A percentile compares a stretch with the other conserved stretches of the same genome.
phyloP scores from a whole-genome alignment of 345 rosid genomes.

The Trapa incisa region DNA sequence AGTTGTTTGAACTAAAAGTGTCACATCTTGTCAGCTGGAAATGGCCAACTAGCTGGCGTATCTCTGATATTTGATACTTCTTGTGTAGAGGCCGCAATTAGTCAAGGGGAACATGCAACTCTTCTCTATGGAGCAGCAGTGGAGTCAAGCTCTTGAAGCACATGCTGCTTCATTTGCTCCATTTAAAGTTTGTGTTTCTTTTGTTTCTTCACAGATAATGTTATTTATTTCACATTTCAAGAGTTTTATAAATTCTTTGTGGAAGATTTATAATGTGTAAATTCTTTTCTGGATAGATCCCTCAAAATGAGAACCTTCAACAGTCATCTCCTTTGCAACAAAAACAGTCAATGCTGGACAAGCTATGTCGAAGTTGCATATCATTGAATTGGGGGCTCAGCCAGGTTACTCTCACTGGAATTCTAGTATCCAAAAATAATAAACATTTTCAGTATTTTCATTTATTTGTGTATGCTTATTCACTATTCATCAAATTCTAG shows the following conservation, averaged over 20 bases:
- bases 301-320: conserved; percentile 96
- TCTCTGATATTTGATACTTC: neutral
- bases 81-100: conserved; percentile 65
- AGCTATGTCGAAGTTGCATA: conserved; percentile 82
- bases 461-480: no score
- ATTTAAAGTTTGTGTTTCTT: conserved; percentile 45
- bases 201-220: neutral
- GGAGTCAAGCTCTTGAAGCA: conserved; percentile 97
- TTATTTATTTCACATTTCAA: neutral
- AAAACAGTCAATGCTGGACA: conserved; percentile 88
- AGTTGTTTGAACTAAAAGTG: neutral
- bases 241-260: neutral
- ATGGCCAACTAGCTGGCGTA: neutral
- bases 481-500: neutral
- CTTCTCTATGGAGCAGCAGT: conserved; percentile 91
- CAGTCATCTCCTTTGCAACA: conserved; percentile 80
- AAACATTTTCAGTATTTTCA: neutral
- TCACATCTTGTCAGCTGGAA: neutral
- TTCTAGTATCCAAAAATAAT: neutral
- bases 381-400: conserved; percentile 96
- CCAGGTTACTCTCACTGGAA: conserved; percentile 37
- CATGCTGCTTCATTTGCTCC: conserved; percentile 98
- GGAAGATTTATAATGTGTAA: neutral
- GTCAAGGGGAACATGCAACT: conserved; percentile 96
- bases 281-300: conserved; percentile 35